Conservation (phyloP, 441 rosid species). For the Erysimum cheiri region DNA sequence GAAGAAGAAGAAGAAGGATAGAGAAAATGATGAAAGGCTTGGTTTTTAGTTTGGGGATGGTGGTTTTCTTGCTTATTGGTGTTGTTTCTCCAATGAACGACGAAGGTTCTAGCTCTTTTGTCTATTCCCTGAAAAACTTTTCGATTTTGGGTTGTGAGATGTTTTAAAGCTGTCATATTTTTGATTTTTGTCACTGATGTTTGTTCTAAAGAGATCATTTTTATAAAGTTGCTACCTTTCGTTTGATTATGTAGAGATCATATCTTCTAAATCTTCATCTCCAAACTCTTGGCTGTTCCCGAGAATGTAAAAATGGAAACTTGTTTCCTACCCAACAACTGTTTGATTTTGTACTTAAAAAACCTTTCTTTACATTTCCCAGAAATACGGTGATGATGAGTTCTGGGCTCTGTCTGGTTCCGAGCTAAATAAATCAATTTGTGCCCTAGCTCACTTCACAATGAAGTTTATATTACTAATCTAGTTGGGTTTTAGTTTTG, state of each 20-base stretch:
- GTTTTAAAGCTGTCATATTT: not conserved
- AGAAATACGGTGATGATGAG: not conserved
- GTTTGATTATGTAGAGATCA: not conserved
- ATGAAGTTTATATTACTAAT: not conserved
- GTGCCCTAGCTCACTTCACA: not conserved
- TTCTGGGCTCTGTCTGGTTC: not conserved
- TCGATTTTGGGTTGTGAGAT: not conserved
- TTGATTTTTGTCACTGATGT: not conserved
- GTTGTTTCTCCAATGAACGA: conserved; percentile 53
- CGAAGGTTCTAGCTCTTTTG: conserved; percentile 57
- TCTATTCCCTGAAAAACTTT: too few relatives aligned
- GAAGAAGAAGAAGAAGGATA: not conserved
- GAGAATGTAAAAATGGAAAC: not conserved
- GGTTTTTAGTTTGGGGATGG: conserved; percentile 19
- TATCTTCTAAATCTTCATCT: not conserved
- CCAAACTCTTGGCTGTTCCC: not conserved
- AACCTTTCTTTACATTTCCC: not conserved
- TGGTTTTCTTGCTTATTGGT: conserved; percentile 43
- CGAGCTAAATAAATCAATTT: not conserved
- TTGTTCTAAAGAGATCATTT: not conserved
- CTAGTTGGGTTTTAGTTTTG: not conserved
- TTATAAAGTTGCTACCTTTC: not conserved
- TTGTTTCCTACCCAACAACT: not conserved
- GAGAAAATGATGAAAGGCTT: conserved; percentile 28
- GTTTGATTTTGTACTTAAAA: not conserved